Evolutionary conservation across 352 stramenopile genomes (phyloP).

Genomic region (Phytophthora parvispora): DNA sequence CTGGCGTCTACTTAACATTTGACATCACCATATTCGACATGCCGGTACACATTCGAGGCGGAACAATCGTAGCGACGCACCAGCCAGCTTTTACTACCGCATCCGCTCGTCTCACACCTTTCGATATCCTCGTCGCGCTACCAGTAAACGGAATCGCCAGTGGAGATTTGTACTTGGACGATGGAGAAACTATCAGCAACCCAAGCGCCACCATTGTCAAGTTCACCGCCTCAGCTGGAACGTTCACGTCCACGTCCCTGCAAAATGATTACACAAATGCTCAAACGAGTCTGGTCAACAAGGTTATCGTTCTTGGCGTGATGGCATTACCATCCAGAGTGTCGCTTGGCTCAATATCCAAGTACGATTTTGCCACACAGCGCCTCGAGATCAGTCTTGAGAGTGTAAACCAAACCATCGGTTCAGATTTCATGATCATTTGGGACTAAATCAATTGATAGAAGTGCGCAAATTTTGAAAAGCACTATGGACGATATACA

Average conservation of each 20-base stretch:
- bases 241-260: neutral
- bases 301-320: conserved; percentile 4
- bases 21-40: neutral
- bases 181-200: neutral
- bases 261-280: conserved; percentile 1
- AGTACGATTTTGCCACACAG: conserved; percentile 38
- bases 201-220: neutral
- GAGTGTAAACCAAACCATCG: conserved; percentile 31
- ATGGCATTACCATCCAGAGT: conserved; percentile 27
- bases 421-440: conserved; percentile 31
- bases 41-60: neutral
- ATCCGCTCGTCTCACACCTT: neutral
- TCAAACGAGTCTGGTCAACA: neutral
- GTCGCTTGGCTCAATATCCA: conserved; percentile 30
- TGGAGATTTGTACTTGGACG: neutral
- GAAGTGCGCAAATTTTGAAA: no score
- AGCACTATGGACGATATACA: no score
- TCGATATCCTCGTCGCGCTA: neutral
- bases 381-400: conserved; percentile 38
- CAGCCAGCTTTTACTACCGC: neutral
- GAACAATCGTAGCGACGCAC: neutral
- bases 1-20: neutral
- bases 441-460: conserved; percentile 29
- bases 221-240: neutral
- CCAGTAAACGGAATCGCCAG: neutral